Percentiles rank a stretch among this genome's conserved stretches.
phyloP scores from a whole-genome alignment of 768 basidiomycete genomes.

The Xerocomellus chrysenteron region DNA sequence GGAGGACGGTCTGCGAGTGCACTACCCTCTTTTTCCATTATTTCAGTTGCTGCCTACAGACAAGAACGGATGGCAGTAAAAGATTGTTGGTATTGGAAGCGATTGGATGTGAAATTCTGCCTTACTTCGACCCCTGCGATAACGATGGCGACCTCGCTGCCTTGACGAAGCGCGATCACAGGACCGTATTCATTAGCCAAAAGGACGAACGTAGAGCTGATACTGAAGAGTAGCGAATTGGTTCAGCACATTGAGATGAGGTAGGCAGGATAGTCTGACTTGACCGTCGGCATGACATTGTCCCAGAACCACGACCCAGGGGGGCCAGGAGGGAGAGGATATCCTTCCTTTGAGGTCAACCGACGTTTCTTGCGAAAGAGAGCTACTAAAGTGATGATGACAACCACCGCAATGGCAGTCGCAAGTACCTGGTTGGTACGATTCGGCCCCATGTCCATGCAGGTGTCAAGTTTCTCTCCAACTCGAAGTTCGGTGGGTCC shows the following conservation, averaged over 20 bases:
- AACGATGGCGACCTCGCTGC: conserved; percentile 26
- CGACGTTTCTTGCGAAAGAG: not conserved
- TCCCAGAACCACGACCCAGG: conserved; percentile 8
- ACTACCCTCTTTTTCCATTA: conserved; percentile 62
- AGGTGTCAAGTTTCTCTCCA: too few relatives aligned
- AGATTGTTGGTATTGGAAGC: not conserved
- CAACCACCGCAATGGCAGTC: not conserved
- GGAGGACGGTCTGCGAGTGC: conserved; percentile 49
- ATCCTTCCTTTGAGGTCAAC: conserved; percentile 2
- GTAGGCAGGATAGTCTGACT: conserved; percentile 3
- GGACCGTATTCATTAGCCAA: conserved; percentile 61
- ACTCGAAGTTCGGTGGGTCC: too few relatives aligned
- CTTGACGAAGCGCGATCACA: conserved; percentile 53
- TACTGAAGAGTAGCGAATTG: conserved; percentile 1
- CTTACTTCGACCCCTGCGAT: conserved; percentile 21
- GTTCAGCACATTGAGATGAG: not conserved
- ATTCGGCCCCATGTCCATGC: too few relatives aligned
- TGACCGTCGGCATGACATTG: conserved; percentile 1
- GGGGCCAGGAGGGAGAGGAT: conserved; percentile 18
- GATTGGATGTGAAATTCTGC: not conserved
- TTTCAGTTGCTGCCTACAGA: conserved; percentile 50
- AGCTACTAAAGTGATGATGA: not conserved
- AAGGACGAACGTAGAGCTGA: conserved; percentile 40
- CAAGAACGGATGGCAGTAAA: not conserved
- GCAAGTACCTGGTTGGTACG: not conserved